Conservation (phyloP, 2,329 filamentous ascomycete genomes). For the Macrophomina phaseolina region DNA sequence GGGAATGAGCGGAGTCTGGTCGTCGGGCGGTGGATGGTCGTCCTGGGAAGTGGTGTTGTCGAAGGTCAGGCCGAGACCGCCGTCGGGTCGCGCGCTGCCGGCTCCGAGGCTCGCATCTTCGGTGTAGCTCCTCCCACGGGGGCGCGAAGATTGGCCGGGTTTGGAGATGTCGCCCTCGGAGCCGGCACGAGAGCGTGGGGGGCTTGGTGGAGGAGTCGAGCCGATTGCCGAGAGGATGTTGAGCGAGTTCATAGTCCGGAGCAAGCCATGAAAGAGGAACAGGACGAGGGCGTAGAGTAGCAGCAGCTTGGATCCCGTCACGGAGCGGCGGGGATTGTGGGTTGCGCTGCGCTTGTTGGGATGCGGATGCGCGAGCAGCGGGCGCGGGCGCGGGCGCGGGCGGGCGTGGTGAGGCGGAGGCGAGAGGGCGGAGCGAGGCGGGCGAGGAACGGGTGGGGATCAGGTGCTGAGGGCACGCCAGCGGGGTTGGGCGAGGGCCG, state of each 20-base stretch:
- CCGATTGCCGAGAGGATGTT: conserved; percentile 86
- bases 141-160: conserved; percentile 36
- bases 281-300: conserved; percentile 18
- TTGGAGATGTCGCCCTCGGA: conserved; percentile 56
- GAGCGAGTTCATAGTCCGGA: conserved; percentile 88
- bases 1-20: conserved; percentile 72
- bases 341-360: conserved; percentile 10
- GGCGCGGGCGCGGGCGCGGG: conserved; percentile 5
- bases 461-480: conserved; percentile 12
- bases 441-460: neutral
- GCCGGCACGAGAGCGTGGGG: conserved; percentile 59
- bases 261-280: conserved; percentile 52
- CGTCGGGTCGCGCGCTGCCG: neutral
- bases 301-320: conserved; percentile 21
- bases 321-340: conserved; percentile 11
- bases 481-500: conserved; percentile 22
- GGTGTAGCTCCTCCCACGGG: conserved; percentile 26
- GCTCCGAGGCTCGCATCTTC: conserved; percentile 18
- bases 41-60: conserved; percentile 27
- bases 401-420: neutral
- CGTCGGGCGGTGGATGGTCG: conserved; percentile 54
- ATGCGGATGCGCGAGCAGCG: neutral
- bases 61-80: conserved; percentile 1
- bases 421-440: neutral
- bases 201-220: conserved; percentile 58